phyloP scores from a whole-genome alignment of 495 filamentous ascomycete genomes.

The Lepidopterella palustris region DNA sequence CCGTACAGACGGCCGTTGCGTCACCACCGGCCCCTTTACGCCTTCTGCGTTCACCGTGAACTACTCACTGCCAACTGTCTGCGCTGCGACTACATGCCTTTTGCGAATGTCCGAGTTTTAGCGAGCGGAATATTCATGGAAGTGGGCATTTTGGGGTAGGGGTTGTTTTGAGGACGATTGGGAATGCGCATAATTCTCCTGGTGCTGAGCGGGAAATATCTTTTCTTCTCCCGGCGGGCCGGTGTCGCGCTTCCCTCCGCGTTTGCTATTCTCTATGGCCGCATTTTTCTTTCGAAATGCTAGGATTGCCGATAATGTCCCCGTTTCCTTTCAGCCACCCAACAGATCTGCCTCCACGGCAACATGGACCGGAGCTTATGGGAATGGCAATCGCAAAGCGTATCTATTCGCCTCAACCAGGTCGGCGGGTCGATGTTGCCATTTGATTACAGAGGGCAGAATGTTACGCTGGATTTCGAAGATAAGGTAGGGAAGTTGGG shows the following conservation, averaged over 20 bases:
- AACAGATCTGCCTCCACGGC: constrained; percentile 5
- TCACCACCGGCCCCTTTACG: constrained; percentile 12
- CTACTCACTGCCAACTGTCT: constrained; percentile 7
- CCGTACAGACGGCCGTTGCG: constrained; percentile 15
- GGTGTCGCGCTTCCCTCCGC: neutral
- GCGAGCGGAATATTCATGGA: constrained; percentile 13
- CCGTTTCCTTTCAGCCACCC: no score
- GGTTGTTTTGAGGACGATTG: constrained; percentile 9
- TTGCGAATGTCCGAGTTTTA: constrained; percentile 14
- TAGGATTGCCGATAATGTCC: neutral
- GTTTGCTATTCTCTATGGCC: neutral
- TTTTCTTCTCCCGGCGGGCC: neutral
- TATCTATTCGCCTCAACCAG: constrained; percentile 10
- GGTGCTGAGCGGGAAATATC: neutral
- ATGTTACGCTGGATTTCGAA: constrained; percentile 15
- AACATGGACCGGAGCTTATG: constrained; percentile 15
- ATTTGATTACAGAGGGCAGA: constrained; percentile 5
- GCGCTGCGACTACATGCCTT: constrained; percentile 13
- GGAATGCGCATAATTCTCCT: constrained; percentile 12
- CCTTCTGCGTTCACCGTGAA: constrained; percentile 6
- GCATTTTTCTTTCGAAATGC: neutral
- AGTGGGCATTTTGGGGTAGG: constrained; percentile 15
- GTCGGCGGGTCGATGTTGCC: constrained; percentile 10
- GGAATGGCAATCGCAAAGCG: constrained; percentile 13
- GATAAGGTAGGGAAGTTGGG: constrained; percentile 13